Evolutionary conservation across 371 early-diverging fungal species (phyloP).

Genomic region (Nematocida minor): DNA sequence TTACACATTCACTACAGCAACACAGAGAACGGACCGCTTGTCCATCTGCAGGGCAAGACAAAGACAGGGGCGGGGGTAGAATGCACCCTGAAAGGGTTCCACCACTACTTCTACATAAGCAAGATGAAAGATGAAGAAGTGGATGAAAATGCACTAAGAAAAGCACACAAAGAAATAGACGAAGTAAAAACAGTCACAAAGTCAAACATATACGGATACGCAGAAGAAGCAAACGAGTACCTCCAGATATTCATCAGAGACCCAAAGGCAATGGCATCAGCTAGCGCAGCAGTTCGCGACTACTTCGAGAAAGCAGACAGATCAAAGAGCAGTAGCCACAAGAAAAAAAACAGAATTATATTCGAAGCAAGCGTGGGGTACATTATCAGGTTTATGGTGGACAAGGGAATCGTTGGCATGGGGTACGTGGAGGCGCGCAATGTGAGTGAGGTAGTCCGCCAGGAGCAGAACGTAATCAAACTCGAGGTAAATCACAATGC

Average conservation of each 20-base stretch:
- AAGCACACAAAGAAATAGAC: background rate
- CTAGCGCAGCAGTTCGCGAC: constrained; percentile 64
- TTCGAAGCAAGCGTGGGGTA: constrained; percentile 86
- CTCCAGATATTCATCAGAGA: constrained; percentile 67
- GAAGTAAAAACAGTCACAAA: constrained; percentile 69
- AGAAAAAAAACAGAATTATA: no score
- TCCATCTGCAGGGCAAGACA: constrained; percentile 59
- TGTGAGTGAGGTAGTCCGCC: background rate
- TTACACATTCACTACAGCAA: constrained; percentile 7
- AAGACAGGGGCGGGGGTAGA: constrained; percentile 74
- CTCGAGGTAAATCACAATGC: background rate
- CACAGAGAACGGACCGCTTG: constrained; percentile 20
- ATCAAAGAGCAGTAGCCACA: background rate
- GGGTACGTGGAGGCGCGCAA: constrained; percentile 66
- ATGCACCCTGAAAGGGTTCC: constrained; percentile 81
- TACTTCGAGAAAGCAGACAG: background rate
- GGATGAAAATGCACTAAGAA: background rate
- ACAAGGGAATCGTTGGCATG: constrained; percentile 81
- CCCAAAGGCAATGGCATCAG: constrained; percentile 55
- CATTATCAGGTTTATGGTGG: constrained; percentile 91
- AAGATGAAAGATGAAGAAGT: constrained; percentile 57
- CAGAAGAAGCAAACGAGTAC: constrained; percentile 51
- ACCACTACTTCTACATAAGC: constrained; percentile 86
- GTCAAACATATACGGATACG: constrained; percentile 72
- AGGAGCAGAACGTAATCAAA: background rate